Conservation (phyloP, 1,284 basidiomycete genomes). For the Hymenochaete sp. region DNA sequence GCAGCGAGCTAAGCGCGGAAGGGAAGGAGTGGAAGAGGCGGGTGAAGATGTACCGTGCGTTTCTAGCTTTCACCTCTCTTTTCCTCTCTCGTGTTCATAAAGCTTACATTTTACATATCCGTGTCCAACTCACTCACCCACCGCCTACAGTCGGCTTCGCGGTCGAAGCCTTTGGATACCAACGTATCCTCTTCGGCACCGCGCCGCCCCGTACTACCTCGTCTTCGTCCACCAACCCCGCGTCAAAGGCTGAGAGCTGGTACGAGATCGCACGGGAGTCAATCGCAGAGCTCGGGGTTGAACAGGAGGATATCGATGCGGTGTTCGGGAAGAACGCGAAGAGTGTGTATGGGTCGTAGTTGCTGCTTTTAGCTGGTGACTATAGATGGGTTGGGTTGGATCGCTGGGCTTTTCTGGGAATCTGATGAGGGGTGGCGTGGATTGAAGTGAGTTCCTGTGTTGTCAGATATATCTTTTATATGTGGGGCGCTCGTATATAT, state of each 20-base stretch:
- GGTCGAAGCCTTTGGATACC: conserved; percentile 54
- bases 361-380: background rate
- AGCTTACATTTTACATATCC: background rate
- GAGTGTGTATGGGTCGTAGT: conserved; percentile 42
- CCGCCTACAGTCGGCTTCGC: conserved; percentile 58
- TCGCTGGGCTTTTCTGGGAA: too few species aligned
- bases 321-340: conserved; percentile 63
- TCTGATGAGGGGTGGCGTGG: too few species aligned
- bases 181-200: conserved; percentile 49
- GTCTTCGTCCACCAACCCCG: conserved; percentile 34
- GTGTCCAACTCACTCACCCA: background rate
- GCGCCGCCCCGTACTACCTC: conserved; percentile 30
- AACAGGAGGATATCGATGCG: conserved; percentile 66
- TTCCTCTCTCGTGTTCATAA: background rate
- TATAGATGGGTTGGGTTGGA: too few species aligned
- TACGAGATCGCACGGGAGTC: conserved; percentile 74
- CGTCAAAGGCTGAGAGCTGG: conserved; percentile 58
- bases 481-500: too few species aligned
- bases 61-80: conserved; percentile 19
- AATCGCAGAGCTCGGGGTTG: conserved; percentile 75
- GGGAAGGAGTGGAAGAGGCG: conserved; percentile 71
- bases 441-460: too few species aligned
- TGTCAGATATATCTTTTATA: too few species aligned
- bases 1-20: conserved; percentile 38
- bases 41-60: conserved; percentile 82